Conservation (phyloP, 495 filamentous ascomycete species). For the Hypoxylon trugodes region DNA sequence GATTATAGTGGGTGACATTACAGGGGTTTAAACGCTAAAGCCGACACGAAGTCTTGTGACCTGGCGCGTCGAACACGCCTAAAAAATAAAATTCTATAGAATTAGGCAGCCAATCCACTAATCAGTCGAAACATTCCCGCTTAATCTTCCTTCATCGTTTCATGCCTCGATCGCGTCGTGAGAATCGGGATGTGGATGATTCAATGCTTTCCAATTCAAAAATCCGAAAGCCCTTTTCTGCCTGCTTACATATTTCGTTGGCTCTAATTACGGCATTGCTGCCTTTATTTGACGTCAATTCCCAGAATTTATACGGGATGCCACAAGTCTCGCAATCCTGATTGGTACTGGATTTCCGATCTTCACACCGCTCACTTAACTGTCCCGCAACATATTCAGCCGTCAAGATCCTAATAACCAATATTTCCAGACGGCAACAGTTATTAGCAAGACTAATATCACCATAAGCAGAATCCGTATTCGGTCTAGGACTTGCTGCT, state of each 20-base stretch:
- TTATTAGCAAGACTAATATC: background rate
- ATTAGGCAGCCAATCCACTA: background rate
- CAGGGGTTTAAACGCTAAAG: slow-evolving; percentile 5
- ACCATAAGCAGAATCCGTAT: background rate
- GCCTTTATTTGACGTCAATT: slow-evolving; percentile 18
- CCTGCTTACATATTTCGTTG: background rate
- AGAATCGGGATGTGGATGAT: slow-evolving; percentile 2
- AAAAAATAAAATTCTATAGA: background rate
- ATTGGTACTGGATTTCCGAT: background rate
- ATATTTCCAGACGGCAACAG: background rate
- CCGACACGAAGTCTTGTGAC: slow-evolving; percentile 39
- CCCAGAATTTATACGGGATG: background rate
- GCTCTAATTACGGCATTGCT: background rate
- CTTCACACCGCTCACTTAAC: background rate
- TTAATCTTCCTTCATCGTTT: background rate
- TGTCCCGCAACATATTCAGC: no score
- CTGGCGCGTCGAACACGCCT: slow-evolving; percentile 4
- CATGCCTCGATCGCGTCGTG: slow-evolving; percentile 6
- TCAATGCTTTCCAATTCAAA: slow-evolving; percentile 1
- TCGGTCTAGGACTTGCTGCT: background rate
- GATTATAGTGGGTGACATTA: background rate
- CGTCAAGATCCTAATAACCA: no score
- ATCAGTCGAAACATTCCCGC: background rate
- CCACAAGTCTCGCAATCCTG: background rate
- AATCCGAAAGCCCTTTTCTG: background rate